phyloP scores from a whole-genome alignment of 2,329 filamentous ascomycete species.

The Lasiodiplodia gonubiensis region DNA sequence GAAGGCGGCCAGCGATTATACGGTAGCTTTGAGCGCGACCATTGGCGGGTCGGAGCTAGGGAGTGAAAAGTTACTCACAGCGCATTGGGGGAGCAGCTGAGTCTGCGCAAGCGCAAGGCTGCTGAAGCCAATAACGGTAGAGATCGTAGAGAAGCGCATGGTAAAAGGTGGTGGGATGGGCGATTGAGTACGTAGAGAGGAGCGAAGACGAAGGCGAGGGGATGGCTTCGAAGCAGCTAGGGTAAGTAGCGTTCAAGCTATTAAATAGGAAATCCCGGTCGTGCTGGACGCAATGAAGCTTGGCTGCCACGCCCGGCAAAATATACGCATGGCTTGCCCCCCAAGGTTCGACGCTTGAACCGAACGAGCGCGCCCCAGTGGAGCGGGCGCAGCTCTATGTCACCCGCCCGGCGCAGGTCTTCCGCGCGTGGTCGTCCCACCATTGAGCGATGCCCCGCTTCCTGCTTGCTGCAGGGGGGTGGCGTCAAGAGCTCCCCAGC shows the following conservation, averaged over 20 bases:
- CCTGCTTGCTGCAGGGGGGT: slow-evolving; percentile 11
- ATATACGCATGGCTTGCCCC: slow-evolving; percentile 8
- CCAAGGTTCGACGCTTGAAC: slow-evolving; percentile 15
- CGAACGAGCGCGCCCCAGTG: neutral
- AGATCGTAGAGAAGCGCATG: slow-evolving; percentile 37
- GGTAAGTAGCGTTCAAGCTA: neutral
- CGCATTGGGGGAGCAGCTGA: slow-evolving; percentile 37
- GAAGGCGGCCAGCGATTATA: neutral
- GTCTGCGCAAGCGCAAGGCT: slow-evolving; percentile 36
- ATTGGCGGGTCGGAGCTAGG: neutral
- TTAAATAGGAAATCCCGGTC: slow-evolving; percentile 14
- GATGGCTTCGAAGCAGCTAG: neutral
- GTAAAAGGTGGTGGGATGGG: slow-evolving; percentile 2
- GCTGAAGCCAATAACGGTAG: slow-evolving; percentile 34
- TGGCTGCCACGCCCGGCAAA: slow-evolving; percentile 4
- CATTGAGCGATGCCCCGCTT: slow-evolving; percentile 7
- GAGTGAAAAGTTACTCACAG: slow-evolving; percentile 33
- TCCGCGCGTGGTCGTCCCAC: slow-evolving; percentile 13
- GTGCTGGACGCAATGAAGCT: neutral
- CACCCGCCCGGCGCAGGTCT: slow-evolving; percentile 2
- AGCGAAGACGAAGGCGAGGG: neutral
- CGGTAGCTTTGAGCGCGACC: neutral
- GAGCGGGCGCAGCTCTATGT: neutral
- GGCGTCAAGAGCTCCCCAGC: neutral
- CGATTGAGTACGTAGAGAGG: neutral